Base-by-base conservation (phyloP, 371 early-diverging fungal species). In the Apophysomyces trapeziformis region DNA sequence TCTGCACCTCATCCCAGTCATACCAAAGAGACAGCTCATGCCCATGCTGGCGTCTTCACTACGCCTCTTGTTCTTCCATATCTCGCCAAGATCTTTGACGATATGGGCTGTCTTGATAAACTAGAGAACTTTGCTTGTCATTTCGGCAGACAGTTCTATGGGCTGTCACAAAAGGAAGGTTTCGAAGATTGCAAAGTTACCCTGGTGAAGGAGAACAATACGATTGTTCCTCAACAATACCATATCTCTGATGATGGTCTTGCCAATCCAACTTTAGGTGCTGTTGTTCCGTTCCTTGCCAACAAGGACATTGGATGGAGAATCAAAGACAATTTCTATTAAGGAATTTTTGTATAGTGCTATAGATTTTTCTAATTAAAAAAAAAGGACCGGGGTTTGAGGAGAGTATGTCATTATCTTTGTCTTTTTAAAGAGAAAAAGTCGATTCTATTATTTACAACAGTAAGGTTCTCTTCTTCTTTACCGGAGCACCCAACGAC, bases 1-100 rank as follows among this genome's bases (percentile, higher is more conserved):
- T 96, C 96, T 11, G 98, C 99, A 1, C 99, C 99, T 32, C 99
- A 98, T 65, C 95, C 96, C 6, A 87, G 90, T 16, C 82, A 89
- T 64, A 78, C 86, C 58, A 98, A 98, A 76, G 95, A 96, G 74
- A 89, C 89, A n/a, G 86, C 91, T 6, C 83, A 84, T 4, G 89
- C 95, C 2, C 84, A 87, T 60, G 95, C 94, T n/a, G 98, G 99
- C 38, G 96, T 99, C 0, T 99, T 93, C 69, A 96, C 96, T 5
- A 90, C 92, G 0, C 94, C 96, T 13, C 77, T 92, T 35, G 85
- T 95, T 1, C 68, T 94, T 32, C 94, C 91, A 26, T 95, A 96
- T 71, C 82, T 97, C 38, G 96, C 95, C 38, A 88, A 92, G 46
- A 85, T 95, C 64, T 88, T 98, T 65, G 96, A 95, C 57, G 87